A percentile compares a stretch with the other conserved stretches of the same genome.
phyloP scores from a whole-genome alignment of 2,329 filamentous ascomycete genomes.

The Metarhizium guizhouense region DNA sequence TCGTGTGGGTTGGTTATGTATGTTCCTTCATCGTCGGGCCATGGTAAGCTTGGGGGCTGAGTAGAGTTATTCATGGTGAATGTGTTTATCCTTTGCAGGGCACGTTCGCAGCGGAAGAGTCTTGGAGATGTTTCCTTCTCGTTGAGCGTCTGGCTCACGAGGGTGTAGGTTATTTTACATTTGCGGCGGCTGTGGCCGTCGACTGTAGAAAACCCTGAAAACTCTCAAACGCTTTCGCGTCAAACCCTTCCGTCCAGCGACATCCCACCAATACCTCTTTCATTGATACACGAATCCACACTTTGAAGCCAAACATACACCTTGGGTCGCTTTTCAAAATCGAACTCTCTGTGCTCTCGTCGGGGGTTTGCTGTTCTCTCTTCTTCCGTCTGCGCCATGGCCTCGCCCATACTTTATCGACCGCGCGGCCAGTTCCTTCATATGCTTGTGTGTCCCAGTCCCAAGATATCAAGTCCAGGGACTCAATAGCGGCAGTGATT shows the following conservation, averaged over 20 bases:
- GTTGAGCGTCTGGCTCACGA: not conserved
- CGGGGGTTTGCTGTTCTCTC: conserved; percentile 36
- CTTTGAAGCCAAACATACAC: conserved; percentile 48
- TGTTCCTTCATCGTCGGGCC: no score
- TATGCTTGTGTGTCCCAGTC: conserved; percentile 45
- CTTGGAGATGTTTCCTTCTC: no score
- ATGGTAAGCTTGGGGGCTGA: no score
- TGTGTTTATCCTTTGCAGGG: no score
- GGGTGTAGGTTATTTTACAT: not conserved
- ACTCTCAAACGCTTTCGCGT: conserved; percentile 72
- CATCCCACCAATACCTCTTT: conserved; percentile 39
- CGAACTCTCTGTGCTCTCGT: conserved; percentile 15
- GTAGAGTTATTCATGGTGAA: no score
- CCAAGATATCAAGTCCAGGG: conserved; percentile 54
- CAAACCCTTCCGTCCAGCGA: conserved; percentile 61
- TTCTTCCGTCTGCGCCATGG: conserved; percentile 56
- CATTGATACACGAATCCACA: conserved; percentile 35
- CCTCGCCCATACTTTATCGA: conserved; percentile 71
- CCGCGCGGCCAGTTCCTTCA: conserved; percentile 53
- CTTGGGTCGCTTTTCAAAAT: conserved; percentile 15
- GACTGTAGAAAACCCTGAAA: conserved; percentile 70
- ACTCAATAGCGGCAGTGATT: conserved; percentile 37
- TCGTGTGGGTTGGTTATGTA: no score
- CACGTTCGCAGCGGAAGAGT: no score
- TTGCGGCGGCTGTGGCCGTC: conserved; percentile 12